Evolutionary conservation across 2,329 filamentous ascomycete genomes (phyloP), one percentile per base, ranked within the genome.

Genomic region (Paecilomyces sp.): DNA sequence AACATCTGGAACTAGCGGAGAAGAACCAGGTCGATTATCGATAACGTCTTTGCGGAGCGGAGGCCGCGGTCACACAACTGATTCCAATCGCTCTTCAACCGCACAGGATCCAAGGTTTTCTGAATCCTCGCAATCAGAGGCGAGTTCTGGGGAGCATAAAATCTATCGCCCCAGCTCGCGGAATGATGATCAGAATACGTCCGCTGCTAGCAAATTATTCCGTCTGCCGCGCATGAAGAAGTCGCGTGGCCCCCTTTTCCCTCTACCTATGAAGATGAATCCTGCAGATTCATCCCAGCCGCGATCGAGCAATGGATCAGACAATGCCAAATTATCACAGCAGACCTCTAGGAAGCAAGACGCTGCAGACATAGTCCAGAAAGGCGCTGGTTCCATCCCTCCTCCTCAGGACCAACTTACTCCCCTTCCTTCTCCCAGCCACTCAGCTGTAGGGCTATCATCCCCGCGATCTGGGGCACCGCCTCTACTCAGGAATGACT

Each of bases 111-210:
- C 84, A 63, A 81, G 90, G 50, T 77, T 89, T 30, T 94, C 90
- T 4, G 93, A 97, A 69, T 97, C 93, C 1, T 96, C 92, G 1
- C 85, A 90, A 65, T 97, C 93, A 30, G 92, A 97, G 73, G 89
- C 85, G 53, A 96, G 90, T 75, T 90, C 88, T 15, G 85, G 82
- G 51, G 88, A 92, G 67, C 83, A 83, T 65, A 79, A 80, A 50
- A 77, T 85, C 56, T 84, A 84, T 73, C 82, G 81, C 55, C 83
- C 78, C 63, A 83, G 81, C 57, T 87, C 81, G 53, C 87, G 85
- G 6, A 88, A 86, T 11, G 85, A 89, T 63, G 85, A 83, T 9
- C 41, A 47, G 18, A 47, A 47, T 47, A 77, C 83, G 13, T 81
- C 84, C 30, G 83, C 85, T 5, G 87, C 84, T 36, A 89, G 83